These are phyloP conservation scores for Stephania japonica DNA, from an alignment of 164 flowering plant species.

Conservation along the genomic window DNA sequence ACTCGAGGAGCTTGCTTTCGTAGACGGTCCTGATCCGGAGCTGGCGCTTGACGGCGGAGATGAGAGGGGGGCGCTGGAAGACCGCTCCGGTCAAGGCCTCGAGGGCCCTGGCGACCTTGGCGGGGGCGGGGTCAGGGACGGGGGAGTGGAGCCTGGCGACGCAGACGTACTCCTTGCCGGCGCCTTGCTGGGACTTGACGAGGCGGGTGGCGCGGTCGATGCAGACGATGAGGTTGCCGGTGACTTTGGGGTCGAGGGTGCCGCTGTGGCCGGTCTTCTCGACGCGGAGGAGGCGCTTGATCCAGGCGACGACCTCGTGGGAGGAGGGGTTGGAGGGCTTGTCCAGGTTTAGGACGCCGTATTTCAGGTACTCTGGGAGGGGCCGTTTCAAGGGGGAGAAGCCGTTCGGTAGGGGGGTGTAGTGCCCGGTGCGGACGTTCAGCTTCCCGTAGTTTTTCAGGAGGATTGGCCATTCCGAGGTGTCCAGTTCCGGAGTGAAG, in stretches of 20 bases:
- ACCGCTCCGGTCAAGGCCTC: conserved; percentile 70
- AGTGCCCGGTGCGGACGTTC: conserved; percentile 71
- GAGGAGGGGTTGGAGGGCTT: conserved; percentile 78
- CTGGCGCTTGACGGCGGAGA: conserved; percentile 72
- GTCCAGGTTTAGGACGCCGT: conserved; percentile 71
- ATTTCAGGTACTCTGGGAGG: conserved; percentile 50
- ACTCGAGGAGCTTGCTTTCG: conserved; percentile 72
- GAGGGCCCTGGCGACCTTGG: conserved; percentile 57
- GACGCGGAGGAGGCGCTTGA: conserved; percentile 55
- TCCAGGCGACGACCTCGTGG: conserved; percentile 85
- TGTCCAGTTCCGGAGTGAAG: conserved; percentile 59
- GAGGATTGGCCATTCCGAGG: conserved; percentile 74
- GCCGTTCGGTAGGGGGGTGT: conserved; percentile 68
- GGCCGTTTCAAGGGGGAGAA: conserved; percentile 71
- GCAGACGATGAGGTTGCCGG: conserved; percentile 72
- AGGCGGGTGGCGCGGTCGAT: conserved; percentile 70
- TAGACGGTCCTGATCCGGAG: conserved; percentile 68
- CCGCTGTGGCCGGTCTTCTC: conserved; percentile 79
- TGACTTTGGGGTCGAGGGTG: conserved; percentile 76
- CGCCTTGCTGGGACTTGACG: conserved; percentile 79
- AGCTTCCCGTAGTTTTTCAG: conserved; percentile 75
- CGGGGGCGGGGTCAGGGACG: conserved; percentile 51
- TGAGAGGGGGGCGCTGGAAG: conserved; percentile 66
- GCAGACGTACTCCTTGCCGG: conserved; percentile 80
- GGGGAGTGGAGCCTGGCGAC: conserved; percentile 56